Conservation (phyloP, 2,329 filamentous ascomycete species). For the Epichloe coenophiala region DNA sequence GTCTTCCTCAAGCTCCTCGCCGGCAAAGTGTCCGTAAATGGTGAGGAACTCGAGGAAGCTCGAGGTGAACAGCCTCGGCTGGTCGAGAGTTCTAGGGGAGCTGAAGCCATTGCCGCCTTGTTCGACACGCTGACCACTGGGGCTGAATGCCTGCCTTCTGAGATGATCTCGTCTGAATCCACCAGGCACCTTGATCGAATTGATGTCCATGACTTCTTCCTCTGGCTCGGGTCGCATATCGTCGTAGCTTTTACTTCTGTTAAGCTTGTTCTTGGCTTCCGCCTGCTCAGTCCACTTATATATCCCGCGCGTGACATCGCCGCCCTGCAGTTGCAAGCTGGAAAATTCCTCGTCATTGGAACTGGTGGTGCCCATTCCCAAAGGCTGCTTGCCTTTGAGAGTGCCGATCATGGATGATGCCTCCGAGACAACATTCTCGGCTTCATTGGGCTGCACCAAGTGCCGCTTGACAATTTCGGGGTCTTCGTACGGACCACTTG, state of each 20-base stretch:
- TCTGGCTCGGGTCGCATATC: conserved; percentile 65
- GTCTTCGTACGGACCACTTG: conserved; percentile 61
- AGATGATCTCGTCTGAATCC: conserved; percentile 88
- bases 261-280: conserved; percentile 52
- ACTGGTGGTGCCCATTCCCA: conserved; percentile 22
- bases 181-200: conserved; percentile 81
- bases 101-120: conserved; percentile 20
- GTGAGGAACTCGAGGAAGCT: conserved; percentile 95
- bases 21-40: conserved; percentile 93
- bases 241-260: conserved; percentile 81
- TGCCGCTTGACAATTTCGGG: conserved; percentile 85
- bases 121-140: conserved; percentile 21
- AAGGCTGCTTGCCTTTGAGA: conserved; percentile 41
- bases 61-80: conserved; percentile 58
- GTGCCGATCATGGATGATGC: conserved; percentile 30
- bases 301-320: conserved; percentile 86
- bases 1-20: conserved; percentile 92
- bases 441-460: conserved; percentile 56
- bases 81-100: conserved; percentile 17
- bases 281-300: conserved; percentile 94
- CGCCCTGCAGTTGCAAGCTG: conserved; percentile 81
- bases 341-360: conserved; percentile 72
- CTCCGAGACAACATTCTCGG: conserved; percentile 29
- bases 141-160: conserved; percentile 57
- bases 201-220: conserved; percentile 70